These are phyloP conservation scores for Fusarium kyushuense DNA, from an alignment of 2,329 filamentous ascomycete species.

Conservation along the genomic window DNA sequence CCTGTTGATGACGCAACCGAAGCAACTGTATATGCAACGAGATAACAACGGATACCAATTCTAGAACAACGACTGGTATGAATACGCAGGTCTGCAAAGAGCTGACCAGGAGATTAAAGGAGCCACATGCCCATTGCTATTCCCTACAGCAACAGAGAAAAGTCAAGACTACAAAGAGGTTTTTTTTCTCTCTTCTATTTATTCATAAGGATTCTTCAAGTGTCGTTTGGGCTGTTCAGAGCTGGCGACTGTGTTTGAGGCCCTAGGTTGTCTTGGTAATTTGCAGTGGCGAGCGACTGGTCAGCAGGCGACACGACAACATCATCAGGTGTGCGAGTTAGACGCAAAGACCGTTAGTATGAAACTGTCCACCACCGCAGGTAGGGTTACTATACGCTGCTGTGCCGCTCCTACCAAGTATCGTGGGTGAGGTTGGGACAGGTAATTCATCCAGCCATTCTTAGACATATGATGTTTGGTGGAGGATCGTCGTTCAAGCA, in stretches of 20 bases:
- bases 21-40: background rate
- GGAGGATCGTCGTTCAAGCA: slow-evolving; percentile 36
- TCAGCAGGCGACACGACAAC: slow-evolving; percentile 16
- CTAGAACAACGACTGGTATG: background rate
- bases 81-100: background rate
- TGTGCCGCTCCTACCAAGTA: slow-evolving; percentile 34
- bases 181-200: background rate
- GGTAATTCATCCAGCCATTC: slow-evolving; percentile 18
- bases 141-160: background rate
- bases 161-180: slow-evolving; percentile 6
- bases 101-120: background rate
- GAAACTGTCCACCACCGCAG: background rate
- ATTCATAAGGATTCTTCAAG: slow-evolving; percentile 14
- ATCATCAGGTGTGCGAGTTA: slow-evolving; percentile 3
- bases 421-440: slow-evolving; percentile 30
- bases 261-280: slow-evolving; percentile 6
- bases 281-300: slow-evolving; percentile 24
- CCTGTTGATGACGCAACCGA: slow-evolving; percentile 21
- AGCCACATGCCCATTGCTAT: background rate
- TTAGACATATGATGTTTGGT: slow-evolving; percentile 17
- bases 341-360: background rate
- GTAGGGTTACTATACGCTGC: slow-evolving; percentile 23
- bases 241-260: background rate
- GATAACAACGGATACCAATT: background rate
- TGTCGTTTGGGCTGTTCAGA: slow-evolving; percentile 1